A percentile compares a stretch with the other conserved stretches of the same genome.
phyloP scores from a whole-genome alignment of 305 asterid species.

The Fraxinus baroniana region DNA sequence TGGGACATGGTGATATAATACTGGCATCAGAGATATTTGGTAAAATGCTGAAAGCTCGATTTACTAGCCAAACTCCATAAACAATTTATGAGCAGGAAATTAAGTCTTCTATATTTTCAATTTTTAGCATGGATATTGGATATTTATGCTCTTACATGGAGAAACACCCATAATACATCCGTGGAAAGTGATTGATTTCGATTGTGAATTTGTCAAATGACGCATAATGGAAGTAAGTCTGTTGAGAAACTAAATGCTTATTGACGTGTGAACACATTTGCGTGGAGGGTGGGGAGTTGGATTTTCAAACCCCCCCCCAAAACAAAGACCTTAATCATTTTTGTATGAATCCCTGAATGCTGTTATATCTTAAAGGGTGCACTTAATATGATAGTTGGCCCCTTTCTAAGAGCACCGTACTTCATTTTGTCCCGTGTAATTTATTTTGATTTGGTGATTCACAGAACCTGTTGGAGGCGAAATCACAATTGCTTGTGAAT shows the following conservation, averaged over 20 bases:
- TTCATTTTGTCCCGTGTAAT: conserved; percentile 19
- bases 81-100: background rate
- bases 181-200: background rate
- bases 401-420: background rate
- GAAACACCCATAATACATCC: background rate
- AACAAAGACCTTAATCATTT: background rate
- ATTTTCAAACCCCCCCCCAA: background rate
- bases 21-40: background rate
- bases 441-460: conserved; percentile 17
- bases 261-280: background rate
- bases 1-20: background rate
- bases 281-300: background rate
- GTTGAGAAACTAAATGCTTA: background rate
- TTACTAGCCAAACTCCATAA: background rate
- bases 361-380: conserved; percentile 2
- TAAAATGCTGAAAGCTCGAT: background rate
- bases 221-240: background rate
- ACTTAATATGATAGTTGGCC: background rate
- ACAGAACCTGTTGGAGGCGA: conserved; percentile 94
- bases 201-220: background rate
- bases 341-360: conserved; percentile 6
- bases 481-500: conserved; percentile 72
- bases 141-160: background rate
- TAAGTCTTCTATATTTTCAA: background rate
- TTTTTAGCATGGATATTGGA: background rate